Percentiles rank a stretch among this genome's conserved stretches.
phyloP scores from a whole-genome alignment of 1,284 basidiomycete species.

The Fomes fomentarius region DNA sequence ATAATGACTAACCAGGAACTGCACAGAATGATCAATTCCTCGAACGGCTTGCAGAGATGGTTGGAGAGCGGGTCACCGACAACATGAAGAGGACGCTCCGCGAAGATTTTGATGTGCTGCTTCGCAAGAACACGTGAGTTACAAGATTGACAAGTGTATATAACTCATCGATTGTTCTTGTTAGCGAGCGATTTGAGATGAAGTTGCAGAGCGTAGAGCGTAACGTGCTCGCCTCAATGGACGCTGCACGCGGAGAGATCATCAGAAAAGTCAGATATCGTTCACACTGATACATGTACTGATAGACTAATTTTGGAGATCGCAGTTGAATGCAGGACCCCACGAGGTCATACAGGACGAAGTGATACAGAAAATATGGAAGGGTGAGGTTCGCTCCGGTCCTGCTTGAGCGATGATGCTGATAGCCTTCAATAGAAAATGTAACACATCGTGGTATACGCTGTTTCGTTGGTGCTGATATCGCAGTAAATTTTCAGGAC shows the following conservation, averaged over 20 bases:
- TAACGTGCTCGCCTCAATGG: not conserved
- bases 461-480: too few species aligned
- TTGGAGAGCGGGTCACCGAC: not conserved
- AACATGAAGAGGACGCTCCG: not conserved
- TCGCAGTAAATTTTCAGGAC: not conserved
- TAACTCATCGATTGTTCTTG: not conserved
- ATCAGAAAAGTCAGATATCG: too few species aligned
- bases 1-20: not conserved
- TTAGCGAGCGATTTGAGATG: not conserved
- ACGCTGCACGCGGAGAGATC: not conserved
- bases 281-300: too few species aligned
- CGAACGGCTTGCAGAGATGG: not conserved
- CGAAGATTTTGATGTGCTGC: not conserved
- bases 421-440: not conserved
- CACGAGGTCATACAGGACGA: conserved; percentile 1
- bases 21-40: not conserved
- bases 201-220: not conserved
- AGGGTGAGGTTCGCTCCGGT: not conserved
- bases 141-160: not conserved
- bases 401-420: not conserved
- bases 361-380: not conserved
- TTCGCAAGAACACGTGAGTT: not conserved
- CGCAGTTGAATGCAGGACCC: not conserved
- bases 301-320: too few species aligned
- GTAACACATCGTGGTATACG: too few species aligned